These are phyloP conservation scores for Camellia granthamiana DNA, from an alignment of 148 eudicot species.

Conservation along the genomic window DNA sequence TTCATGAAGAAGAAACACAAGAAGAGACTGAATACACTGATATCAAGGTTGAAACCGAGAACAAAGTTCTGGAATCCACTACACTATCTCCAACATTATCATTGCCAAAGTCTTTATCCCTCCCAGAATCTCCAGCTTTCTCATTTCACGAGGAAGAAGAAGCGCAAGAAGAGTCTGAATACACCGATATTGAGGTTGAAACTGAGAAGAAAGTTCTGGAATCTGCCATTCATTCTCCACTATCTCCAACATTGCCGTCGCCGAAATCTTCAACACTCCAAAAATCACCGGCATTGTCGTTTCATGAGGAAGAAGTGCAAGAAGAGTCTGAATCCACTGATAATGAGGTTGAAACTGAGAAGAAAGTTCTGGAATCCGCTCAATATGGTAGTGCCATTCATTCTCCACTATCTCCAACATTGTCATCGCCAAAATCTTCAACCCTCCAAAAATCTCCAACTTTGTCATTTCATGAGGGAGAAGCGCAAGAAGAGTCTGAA, in stretches of 20 bases:
- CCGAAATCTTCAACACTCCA: conserved; percentile 32
- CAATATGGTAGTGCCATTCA: conserved; percentile 9
- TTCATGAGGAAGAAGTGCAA: background rate
- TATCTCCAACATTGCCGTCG: conserved; percentile 35
- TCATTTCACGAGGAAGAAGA: conserved; percentile 37
- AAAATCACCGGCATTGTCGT: conserved; percentile 41
- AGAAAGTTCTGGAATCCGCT: conserved; percentile 12
- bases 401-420: conserved; percentile 24
- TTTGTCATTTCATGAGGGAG: conserved; percentile 29
- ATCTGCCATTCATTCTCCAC: conserved; percentile 4
- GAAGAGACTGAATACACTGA: conserved; percentile 20
- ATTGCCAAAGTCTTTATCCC: conserved; percentile 37
- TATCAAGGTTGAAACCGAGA: conserved; percentile 33
- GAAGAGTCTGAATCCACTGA: conserved; percentile 2
- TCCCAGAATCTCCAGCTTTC: conserved; percentile 33
- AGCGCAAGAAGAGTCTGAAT: conserved; percentile 18
- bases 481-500: no score
- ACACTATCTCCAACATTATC: conserved; percentile 34
- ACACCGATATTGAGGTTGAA: conserved; percentile 32
- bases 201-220: conserved; percentile 22
- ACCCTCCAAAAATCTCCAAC: conserved; percentile 33
- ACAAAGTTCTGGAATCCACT: conserved; percentile 13
- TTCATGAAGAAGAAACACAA: conserved; percentile 34
- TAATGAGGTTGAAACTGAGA: conserved; percentile 30
- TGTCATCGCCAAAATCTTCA: conserved; percentile 33